A percentile compares a stretch with the other conserved stretches of the same genome.
Conservation (phyloP, 192 early-diverging fungal genomes). For the Dissophora globulifera region DNA sequence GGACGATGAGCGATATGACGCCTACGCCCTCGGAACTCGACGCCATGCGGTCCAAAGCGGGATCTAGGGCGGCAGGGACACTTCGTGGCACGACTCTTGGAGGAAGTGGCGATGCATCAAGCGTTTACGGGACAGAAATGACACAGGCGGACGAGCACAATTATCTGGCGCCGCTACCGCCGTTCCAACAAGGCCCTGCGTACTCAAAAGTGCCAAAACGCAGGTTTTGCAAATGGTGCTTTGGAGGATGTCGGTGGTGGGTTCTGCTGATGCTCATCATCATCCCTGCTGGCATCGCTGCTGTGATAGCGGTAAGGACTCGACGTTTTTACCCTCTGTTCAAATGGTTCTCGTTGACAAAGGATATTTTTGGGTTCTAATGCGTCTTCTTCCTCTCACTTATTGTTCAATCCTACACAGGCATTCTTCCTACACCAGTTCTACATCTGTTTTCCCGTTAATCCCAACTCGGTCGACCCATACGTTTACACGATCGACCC, state of each 20-base stretch:
- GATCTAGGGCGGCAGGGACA: conserved; percentile 21
- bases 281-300: conserved; percentile 5
- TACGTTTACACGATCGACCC: conserved; percentile 30
- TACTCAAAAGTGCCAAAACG: conserved; percentile 38
- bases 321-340: too few species aligned
- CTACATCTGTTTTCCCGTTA: conserved; percentile 12
- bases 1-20: conserved; percentile 13
- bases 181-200: conserved; percentile 40
- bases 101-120: conserved; percentile 19
- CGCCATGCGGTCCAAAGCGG: conserved; percentile 13
- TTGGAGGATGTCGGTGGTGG: conserved; percentile 52
- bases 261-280: conserved; percentile 26
- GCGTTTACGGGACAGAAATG: conserved; percentile 15
- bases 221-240: conserved; percentile 33
- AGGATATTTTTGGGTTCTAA: too few species aligned
- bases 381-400: background rate
- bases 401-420: too few species aligned
- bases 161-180: conserved; percentile 39
- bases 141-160: conserved; percentile 25
- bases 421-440: conserved; percentile 20
- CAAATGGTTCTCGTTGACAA: too few species aligned
- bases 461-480: conserved; percentile 19
- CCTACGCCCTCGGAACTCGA: conserved; percentile 5
- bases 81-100: conserved; percentile 4
- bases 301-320: conserved; percentile 14